Conservation (phyloP, 2,329 filamentous ascomycete species). For the Amauroascus verrucosus region DNA sequence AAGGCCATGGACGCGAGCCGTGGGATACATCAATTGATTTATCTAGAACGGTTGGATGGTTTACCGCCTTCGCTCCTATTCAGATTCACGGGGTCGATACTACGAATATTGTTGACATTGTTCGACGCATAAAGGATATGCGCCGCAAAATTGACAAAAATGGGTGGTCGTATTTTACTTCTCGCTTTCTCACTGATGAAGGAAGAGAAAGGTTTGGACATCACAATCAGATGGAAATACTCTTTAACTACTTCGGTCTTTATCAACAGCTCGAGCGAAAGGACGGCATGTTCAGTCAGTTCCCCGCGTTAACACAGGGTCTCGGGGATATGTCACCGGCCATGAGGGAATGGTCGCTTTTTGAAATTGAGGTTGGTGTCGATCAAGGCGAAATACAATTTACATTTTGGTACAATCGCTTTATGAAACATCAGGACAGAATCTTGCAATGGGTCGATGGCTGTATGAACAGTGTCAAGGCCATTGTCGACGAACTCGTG, state of each 20-base stretch:
- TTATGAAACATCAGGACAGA: background rate
- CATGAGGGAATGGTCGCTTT: background rate
- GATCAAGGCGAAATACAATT: background rate
- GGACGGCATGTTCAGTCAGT: background rate
- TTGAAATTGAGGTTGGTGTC: background rate
- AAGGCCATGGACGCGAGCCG: slow-evolving; percentile 41
- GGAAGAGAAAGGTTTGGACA: slow-evolving; percentile 23
- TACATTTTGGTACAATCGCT: background rate
- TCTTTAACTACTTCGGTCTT: slow-evolving; percentile 32
- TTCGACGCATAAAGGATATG: slow-evolving; percentile 31
- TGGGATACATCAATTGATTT: slow-evolving; percentile 37
- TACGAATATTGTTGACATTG: slow-evolving; percentile 21
- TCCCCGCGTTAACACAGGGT: background rate
- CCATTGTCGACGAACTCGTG: background rate
- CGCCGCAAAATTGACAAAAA: slow-evolving; percentile 26
- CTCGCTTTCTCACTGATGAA: slow-evolving; percentile 21
- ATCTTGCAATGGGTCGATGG: background rate
- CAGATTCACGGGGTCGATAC: slow-evolving; percentile 19
- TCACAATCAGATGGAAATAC: slow-evolving; percentile 34
- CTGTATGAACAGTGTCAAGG: background rate
- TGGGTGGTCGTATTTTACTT: slow-evolving; percentile 28
- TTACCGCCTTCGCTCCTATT: slow-evolving; percentile 40
- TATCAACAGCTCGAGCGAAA: background rate
- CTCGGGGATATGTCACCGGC: background rate
- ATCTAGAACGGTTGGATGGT: slow-evolving; percentile 42